Percentiles rank a stretch among this genome's conserved stretches.
Evolutionary conservation across 805 yeast species (phyloP).

Genomic region (Wickerhamiella parazyma): DNA sequence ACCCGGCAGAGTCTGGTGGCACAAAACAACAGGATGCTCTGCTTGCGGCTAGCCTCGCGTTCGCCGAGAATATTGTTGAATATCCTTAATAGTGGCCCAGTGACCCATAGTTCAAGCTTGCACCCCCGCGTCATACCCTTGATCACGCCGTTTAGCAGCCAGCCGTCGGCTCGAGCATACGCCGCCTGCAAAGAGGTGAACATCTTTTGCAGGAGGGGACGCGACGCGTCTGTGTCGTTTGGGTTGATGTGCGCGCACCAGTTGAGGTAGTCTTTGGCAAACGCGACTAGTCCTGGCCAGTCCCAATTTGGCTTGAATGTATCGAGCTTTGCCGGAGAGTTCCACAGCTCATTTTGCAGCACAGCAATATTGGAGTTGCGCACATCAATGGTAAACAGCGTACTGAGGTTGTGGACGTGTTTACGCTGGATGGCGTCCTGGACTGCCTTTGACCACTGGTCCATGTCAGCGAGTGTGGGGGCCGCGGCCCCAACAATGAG

Average conservation of each 20-base stretch:
- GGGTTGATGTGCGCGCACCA: conserved; percentile 42
- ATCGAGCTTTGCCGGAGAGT: conserved; percentile 13
- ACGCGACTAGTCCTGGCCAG: conserved; percentile 35
- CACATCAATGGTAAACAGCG: conserved; percentile 23
- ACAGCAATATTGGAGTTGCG: conserved; percentile 26
- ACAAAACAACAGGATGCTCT: conserved; percentile 37
- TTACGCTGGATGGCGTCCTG: not conserved
- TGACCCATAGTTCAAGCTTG: conserved; percentile 29
- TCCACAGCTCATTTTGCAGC: conserved; percentile 26
- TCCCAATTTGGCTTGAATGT: conserved; percentile 25
- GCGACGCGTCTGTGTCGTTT: conserved; percentile 35
- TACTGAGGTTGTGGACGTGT: not conserved
- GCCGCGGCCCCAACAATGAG: too few species aligned
- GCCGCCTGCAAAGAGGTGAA: conserved; percentile 31
- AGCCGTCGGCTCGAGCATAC: conserved; percentile 24
- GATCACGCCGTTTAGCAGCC: conserved; percentile 15
- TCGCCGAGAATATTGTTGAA: conserved; percentile 49
- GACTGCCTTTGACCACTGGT: conserved; percentile 2
- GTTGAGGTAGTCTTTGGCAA: conserved; percentile 35
- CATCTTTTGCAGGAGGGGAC: conserved; percentile 38
- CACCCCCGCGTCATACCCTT: conserved; percentile 9
- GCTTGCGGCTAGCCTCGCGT: conserved; percentile 27
- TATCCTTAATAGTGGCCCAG: conserved; percentile 41
- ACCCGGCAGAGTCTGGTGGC: conserved; percentile 43
- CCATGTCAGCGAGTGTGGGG: not conserved